phyloP scores from a whole-genome alignment of 371 early-diverging fungal species.

The Chytridium lagenaria region DNA sequence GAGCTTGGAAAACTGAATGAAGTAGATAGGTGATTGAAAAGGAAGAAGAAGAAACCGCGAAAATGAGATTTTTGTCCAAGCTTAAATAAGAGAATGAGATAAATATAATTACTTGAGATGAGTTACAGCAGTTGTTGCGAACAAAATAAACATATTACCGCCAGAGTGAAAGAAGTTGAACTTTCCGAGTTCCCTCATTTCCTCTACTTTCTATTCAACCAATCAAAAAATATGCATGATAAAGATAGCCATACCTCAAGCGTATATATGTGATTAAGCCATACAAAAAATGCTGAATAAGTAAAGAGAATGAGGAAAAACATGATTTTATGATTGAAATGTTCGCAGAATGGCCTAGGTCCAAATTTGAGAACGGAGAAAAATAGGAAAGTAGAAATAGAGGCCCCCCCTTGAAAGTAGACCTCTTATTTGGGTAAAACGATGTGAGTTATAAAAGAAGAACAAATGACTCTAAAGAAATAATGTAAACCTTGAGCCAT shows the following conservation, averaged over 20 bases:
- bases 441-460: too few species aligned
- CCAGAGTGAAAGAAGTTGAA: neutral
- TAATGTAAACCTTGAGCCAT: too few species aligned
- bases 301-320: neutral
- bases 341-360: too few species aligned
- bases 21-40: too few species aligned
- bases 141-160: neutral
- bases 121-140: neutral
- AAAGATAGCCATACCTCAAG: neutral
- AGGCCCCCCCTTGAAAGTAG: too few species aligned
- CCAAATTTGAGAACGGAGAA: too few species aligned
- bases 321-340: too few species aligned
- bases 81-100: neutral
- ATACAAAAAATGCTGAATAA: neutral
- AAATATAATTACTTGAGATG: neutral
- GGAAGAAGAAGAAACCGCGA: neutral
- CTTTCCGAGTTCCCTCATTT: neutral
- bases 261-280: neutral
- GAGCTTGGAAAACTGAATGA: neutral
- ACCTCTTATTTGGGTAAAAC: too few species aligned
- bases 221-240: too few species aligned
- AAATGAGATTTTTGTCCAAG: neutral
- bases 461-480: too few species aligned
- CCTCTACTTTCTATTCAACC: neutral
- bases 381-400: too few species aligned